A percentile compares a stretch with the other conserved stretches of the same genome.
phyloP scores from a whole-genome alignment of 129 eudicot genomes.

The Pseudognaphalium luteoalbum region DNA sequence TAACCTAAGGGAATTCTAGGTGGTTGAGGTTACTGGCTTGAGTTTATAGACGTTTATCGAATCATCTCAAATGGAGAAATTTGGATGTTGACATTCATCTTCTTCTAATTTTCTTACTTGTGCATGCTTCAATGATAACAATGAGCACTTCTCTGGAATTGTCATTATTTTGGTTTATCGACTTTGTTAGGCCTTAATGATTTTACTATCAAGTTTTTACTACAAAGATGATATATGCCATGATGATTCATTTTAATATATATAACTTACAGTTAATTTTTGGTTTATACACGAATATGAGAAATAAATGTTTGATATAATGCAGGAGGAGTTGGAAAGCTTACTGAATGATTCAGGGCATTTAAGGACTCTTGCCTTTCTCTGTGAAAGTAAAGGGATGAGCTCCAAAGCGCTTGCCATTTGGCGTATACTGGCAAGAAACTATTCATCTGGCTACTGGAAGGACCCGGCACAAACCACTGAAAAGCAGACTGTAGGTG shows the following conservation, averaged over 20 bases:
- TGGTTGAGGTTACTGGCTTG: not conserved
- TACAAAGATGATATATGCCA: not conserved
- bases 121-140: not conserved
- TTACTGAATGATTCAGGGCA: conserved; percentile 82
- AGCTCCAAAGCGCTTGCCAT: conserved; percentile 84
- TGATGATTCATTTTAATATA: not conserved
- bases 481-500: conserved; percentile 34
- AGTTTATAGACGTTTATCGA: not conserved
- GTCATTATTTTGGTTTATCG: not conserved
- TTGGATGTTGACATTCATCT: not conserved
- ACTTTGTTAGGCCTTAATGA: not conserved
- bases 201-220: conserved; percentile 1
- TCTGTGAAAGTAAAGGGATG: conserved; percentile 91
- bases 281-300: not conserved
- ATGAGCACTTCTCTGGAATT: not conserved
- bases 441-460: conserved; percentile 55
- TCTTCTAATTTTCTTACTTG: not conserved
- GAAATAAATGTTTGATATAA: conserved; percentile 27
- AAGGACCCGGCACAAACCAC: conserved; percentile 39
- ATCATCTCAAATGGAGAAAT: not conserved
- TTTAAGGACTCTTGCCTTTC: conserved; percentile 85
- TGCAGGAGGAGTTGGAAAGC: conserved; percentile 97
- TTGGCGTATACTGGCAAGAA: conserved; percentile 88
- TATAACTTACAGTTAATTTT: not conserved
- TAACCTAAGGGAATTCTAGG: not conserved